Evolutionary conservation across 2,329 filamentous ascomycete species (phyloP), one percentile per base, ranked within the genome.

Genomic region (Lasiodiplodia sp.): DNA sequence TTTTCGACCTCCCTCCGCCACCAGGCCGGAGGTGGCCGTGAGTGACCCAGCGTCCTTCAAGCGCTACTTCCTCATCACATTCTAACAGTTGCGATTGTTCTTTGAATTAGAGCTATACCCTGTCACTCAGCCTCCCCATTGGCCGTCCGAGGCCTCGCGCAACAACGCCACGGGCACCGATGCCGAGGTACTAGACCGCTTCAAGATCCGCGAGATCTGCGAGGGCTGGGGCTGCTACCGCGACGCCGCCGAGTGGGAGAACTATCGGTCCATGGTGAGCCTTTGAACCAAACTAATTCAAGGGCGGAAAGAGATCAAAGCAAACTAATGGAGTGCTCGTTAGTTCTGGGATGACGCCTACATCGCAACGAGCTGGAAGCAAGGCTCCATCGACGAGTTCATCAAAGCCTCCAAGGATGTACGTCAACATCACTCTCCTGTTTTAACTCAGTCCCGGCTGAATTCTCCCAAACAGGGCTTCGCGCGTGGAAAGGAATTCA

Each of bases 141-240:
- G 60, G 60, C 60, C 60, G 12, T 52, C 60, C 44, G 28, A 64
- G 5, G 60, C 60, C 10, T 64, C 60, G 72, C 71, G 53, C 67
- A 72, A 65, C 55, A 83, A 85, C 76, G 77, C 82, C 74, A 85
- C 85, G 72, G 84, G 84, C 65, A 72, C 75, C 10, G 60, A 71
- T 2, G 70, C 73, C 31, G 80, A 85, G 49, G 73, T 85, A 4
- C 77, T 85, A 16, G 79, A 84, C 69, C 81, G 84, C 25, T 74
- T 84, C 25, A 79, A 79, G 67, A 79, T 87, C 8, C 79, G 83
- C 1, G 84, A 86, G 74, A 76, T 87, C n/a, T 85, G 83, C 78
- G 85, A 85, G 72, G 84, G 84, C 55, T 86, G 84, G 84, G 83
- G 84, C 2, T 81, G 86, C 47, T 86, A 86, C 74, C 81, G 84